phyloP scores from a whole-genome alignment of 805 yeast genomes.

The Ogataea wickerhamii region DNA sequence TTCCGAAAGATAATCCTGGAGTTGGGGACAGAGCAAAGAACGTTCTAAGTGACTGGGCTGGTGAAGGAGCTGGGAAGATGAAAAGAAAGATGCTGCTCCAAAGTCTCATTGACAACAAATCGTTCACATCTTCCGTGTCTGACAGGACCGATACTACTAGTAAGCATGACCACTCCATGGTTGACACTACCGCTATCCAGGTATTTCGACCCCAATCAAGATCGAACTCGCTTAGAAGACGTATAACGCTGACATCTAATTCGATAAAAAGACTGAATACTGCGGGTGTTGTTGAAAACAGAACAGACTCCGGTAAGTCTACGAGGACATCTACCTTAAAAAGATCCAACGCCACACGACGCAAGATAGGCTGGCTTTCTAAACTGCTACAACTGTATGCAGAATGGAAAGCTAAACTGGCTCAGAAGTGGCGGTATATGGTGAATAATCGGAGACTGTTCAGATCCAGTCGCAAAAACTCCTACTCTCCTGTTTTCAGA shows the following conservation, averaged over 20 bases:
- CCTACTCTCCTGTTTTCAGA: background rate
- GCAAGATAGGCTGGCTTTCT: conserved; percentile 31
- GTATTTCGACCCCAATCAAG: conserved; percentile 11
- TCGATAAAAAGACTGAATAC: background rate
- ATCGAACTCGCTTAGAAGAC: conserved; percentile 12
- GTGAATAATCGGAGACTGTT: conserved; percentile 5
- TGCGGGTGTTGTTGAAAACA: background rate
- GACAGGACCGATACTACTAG: background rate
- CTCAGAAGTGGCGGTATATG: conserved; percentile 21
- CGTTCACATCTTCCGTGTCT: background rate
- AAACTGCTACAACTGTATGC: conserved; percentile 12
- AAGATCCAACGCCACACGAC: conserved; percentile 31
- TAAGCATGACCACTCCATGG: conserved; percentile 1
- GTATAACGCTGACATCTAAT: conserved; percentile 11
- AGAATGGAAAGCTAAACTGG: conserved; percentile 10
- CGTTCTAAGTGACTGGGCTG: background rate
- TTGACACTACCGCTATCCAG: conserved; percentile 4
- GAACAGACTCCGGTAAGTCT: background rate
- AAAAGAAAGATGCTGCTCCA: background rate
- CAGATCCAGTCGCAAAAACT: background rate
- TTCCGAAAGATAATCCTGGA: background rate
- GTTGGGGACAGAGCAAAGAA: background rate
- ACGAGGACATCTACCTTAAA: conserved; percentile 18
- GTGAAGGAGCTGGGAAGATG: background rate
- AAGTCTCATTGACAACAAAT: background rate